Evolutionary conservation across 192 early-diverging fungal genomes (phyloP).

Genomic region (Coemansia sp.): DNA sequence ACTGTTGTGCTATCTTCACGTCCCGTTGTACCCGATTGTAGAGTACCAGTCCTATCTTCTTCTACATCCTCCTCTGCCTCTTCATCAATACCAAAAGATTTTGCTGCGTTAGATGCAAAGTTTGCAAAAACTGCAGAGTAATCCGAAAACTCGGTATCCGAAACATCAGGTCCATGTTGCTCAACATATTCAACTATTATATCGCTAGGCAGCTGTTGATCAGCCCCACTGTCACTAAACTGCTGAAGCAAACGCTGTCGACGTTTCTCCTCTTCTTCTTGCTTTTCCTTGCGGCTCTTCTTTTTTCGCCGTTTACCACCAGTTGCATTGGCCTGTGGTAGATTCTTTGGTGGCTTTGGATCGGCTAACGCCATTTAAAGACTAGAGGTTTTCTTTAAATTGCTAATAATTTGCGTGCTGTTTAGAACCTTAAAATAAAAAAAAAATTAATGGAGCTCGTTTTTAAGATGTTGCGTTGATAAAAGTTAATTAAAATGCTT

Average conservation of each 20-base stretch:
- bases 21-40: background rate
- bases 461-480: background rate
- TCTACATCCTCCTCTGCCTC: conserved; percentile 5
- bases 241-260: conserved; percentile 16
- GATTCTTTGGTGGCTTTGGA: background rate
- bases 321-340: background rate
- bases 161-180: conserved; percentile 12
- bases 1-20: background rate
- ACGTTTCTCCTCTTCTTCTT: conserved; percentile 28
- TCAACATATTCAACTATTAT: conserved; percentile 46
- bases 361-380: background rate
- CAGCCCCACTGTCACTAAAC: conserved; percentile 9
- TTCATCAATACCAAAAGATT: conserved; percentile 38
- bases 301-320: conserved; percentile 42
- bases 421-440: background rate
- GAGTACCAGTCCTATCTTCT: background rate
- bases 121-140: conserved; percentile 35
- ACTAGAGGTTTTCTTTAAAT: background rate
- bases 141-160: conserved; percentile 24
- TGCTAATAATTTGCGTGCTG: too few relatives aligned
- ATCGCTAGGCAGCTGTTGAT: conserved; percentile 15
- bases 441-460: background rate
- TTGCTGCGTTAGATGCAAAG: conserved; percentile 38
- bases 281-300: conserved; percentile 49
- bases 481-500: background rate